A percentile compares a stretch with the other conserved stretches of the same genome.
phyloP scores from a whole-genome alignment of 768 basidiomycete species.

The Lentinula raphanica region DNA sequence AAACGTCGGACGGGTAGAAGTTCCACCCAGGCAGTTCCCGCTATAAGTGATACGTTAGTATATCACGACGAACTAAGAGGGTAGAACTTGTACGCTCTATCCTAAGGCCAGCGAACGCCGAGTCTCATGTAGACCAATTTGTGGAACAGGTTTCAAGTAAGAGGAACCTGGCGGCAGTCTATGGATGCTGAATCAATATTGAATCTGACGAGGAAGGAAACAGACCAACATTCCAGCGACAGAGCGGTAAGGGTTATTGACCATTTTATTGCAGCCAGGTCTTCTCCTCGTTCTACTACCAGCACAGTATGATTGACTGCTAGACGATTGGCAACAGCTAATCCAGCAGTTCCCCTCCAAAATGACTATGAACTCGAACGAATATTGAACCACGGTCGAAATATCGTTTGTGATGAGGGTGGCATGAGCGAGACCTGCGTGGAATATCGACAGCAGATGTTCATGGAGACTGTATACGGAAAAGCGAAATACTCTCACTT shows the following conservation, averaged over 20 bases:
- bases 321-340: slow-evolving; percentile 20
- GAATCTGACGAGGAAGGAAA: too few species aligned
- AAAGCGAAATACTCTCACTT: too few species aligned
- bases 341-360: slow-evolving; percentile 16
- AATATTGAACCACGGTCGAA: neutral
- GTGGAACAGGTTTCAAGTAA: too few species aligned
- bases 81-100: slow-evolving; percentile 8
- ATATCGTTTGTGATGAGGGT: slow-evolving; percentile 14
- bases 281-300: slow-evolving; percentile 24
- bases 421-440: neutral
- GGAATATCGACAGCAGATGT: neutral
- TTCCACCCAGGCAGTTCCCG: slow-evolving; percentile 20
- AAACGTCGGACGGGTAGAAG: slow-evolving; percentile 16
- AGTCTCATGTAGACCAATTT: too few species aligned
- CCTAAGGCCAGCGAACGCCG: neutral
- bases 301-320: slow-evolving; percentile 18
- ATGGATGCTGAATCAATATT: too few species aligned
- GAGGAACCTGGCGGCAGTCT: too few species aligned
- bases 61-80: too few species aligned
- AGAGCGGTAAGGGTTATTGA: slow-evolving; percentile 8
- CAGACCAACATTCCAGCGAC: too few species aligned
- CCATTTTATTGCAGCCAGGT: slow-evolving; percentile 11
- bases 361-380: slow-evolving; percentile 14
- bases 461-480: too few species aligned
- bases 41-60: neutral